Conservation (phyloP, 805 yeast species). For the Metschnikowia baotianmanensis region DNA sequence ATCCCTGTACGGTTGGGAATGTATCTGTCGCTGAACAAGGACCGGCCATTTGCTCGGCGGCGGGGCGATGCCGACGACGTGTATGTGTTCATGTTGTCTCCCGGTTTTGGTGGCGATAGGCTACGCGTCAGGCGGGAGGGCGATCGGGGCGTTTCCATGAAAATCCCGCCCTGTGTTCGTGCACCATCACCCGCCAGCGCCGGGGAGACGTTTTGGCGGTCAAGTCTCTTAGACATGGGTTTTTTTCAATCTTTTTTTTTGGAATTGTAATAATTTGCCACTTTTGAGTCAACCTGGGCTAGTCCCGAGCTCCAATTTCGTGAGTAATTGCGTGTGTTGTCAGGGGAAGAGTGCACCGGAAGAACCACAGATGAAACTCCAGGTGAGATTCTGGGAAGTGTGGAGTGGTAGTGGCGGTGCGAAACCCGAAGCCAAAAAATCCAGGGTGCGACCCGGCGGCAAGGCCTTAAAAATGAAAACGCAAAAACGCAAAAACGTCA, state of each 20-base stretch:
- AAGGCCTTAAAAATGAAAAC: too few relatives aligned
- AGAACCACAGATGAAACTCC: too few relatives aligned
- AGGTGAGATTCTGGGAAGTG: too few relatives aligned
- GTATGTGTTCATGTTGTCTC: slow-evolving; percentile 21
- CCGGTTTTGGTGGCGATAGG: slow-evolving; percentile 37
- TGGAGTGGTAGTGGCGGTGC: too few relatives aligned
- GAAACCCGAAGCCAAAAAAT: too few relatives aligned
- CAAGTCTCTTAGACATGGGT: slow-evolving; percentile 4
- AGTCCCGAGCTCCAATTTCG: too few relatives aligned
- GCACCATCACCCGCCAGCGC: slow-evolving; percentile 1
- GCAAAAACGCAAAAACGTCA: too few relatives aligned
- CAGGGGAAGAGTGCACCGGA: too few relatives aligned
- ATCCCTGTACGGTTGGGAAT: slow-evolving; percentile 87
- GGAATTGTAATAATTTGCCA: too few relatives aligned
- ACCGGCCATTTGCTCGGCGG: slow-evolving; percentile 44
- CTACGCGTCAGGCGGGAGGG: slow-evolving; percentile 42
- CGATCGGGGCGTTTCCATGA: slow-evolving; percentile 36
- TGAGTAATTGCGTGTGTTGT: too few relatives aligned
- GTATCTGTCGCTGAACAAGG: slow-evolving; percentile 75
- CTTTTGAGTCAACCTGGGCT: too few relatives aligned
- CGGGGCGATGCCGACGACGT: slow-evolving; percentile 43
- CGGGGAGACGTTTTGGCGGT: slow-evolving; percentile 5
- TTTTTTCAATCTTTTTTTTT: not conserved
- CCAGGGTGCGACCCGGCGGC: too few relatives aligned
- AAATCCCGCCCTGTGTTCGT: not conserved